Percentiles rank a stretch among this genome's conserved stretches.
These are phyloP conservation scores for Akanthomyces muscarius DNA, from an alignment of 2,329 filamentous ascomycete species.

Conservation along the genomic window DNA sequence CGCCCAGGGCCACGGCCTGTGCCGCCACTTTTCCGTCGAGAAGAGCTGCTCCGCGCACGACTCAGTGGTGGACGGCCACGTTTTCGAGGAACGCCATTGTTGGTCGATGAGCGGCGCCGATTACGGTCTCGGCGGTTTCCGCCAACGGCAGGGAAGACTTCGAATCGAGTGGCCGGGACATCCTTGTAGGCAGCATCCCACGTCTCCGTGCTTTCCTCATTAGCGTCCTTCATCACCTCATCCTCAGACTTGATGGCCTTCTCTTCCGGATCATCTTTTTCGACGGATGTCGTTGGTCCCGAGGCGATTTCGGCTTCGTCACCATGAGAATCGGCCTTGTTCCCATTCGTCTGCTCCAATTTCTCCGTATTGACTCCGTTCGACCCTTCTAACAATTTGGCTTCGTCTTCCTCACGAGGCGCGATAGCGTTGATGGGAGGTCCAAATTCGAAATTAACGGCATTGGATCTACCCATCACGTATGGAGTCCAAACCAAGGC, in stretches of 20 bases:
- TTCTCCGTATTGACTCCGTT: slow-evolving; percentile 21
- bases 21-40: slow-evolving; percentile 55
- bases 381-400: slow-evolving; percentile 33
- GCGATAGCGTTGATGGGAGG: slow-evolving; percentile 82
- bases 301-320: slow-evolving; percentile 4
- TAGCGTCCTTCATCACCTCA: slow-evolving; percentile 26
- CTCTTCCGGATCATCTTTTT: slow-evolving; percentile 28
- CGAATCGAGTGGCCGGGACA: slow-evolving; percentile 69
- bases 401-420: slow-evolving; percentile 71
- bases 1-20: slow-evolving; percentile 62
- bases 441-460: slow-evolving; percentile 77
- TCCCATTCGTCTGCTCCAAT: slow-evolving; percentile 25
- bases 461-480: slow-evolving; percentile 84
- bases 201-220: slow-evolving; percentile 27
- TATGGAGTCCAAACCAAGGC: slow-evolving; percentile 93
- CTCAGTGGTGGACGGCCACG: slow-evolving; percentile 35
- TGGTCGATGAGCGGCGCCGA: slow-evolving; percentile 32
- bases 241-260: slow-evolving; percentile 29
- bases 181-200: slow-evolving; percentile 49
- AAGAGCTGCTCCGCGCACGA: slow-evolving; percentile 29
- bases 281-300: slow-evolving; percentile 19
- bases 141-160: slow-evolving; percentile 68
- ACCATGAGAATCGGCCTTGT: neutral
- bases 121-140: slow-evolving; percentile 45
- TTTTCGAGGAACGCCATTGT: slow-evolving; percentile 6